Evolutionary conservation across 75 land plant species (phyloP).

Genomic region (Sequoiadendron giganteum): DNA sequence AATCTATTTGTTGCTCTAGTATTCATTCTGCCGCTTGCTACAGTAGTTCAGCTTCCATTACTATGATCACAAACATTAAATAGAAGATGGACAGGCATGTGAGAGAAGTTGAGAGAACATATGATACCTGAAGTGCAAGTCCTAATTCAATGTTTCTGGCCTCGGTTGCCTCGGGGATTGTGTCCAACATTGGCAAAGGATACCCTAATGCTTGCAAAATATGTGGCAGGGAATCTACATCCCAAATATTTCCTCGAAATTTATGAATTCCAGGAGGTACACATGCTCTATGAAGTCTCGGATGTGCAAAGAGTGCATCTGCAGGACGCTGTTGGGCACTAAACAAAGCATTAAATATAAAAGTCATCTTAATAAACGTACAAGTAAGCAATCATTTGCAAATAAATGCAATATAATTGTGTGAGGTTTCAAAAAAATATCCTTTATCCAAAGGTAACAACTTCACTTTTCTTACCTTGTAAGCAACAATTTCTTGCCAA

Average conservation of each 20-base stretch:
- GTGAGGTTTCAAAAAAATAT: not conserved
- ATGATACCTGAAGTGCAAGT: slow-evolving; percentile 87
- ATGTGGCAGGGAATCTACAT: slow-evolving; percentile 64
- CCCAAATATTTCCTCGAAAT: slow-evolving; percentile 91
- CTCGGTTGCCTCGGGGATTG: slow-evolving; percentile 61
- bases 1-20: not conserved
- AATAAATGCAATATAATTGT: not conserved
- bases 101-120: slow-evolving; percentile 8
- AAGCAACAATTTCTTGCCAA: slow-evolving; percentile 87
- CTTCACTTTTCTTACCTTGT: slow-evolving; percentile 49
- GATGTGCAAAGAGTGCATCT: slow-evolving; percentile 90
- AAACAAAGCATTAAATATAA: slow-evolving; percentile 6
- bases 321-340: slow-evolving; percentile 65
- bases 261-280: slow-evolving; percentile 98
- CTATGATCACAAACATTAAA: not conserved
- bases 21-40: not conserved
- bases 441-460: not conserved
- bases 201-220: slow-evolving; percentile 76
- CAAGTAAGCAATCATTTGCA: not conserved
- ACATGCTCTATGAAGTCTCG: slow-evolving; percentile 92
- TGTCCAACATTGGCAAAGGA: slow-evolving; percentile 57
- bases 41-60: not conserved
- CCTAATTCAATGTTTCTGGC: slow-evolving; percentile 89
- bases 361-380: slow-evolving; percentile 6
- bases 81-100: not conserved